Percentiles rank a stretch among this genome's conserved stretches.
phyloP scores from a whole-genome alignment of 345 rosid species.

The Mangifera indica region DNA sequence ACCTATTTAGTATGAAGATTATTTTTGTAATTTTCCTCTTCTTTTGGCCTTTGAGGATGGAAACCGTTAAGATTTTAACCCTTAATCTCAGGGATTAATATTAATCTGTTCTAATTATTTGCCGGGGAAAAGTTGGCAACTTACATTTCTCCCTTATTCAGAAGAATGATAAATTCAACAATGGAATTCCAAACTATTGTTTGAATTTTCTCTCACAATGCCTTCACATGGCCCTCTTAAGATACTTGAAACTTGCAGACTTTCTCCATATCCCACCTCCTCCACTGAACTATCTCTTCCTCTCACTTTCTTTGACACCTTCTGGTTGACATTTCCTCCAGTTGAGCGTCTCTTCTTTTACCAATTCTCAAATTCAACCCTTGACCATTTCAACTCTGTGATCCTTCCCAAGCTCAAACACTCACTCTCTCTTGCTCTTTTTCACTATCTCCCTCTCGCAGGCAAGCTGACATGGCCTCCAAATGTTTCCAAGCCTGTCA shows the following conservation, averaged over 20 bases:
- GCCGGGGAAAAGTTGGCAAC: too few species aligned
- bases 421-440: not conserved
- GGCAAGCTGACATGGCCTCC: not conserved
- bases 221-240: not conserved
- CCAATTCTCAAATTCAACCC: not conserved
- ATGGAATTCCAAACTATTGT: too few species aligned
- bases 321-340: not conserved
- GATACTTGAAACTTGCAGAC: not conserved
- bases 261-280: not conserved
- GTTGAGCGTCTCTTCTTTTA: not conserved
- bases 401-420: not conserved
- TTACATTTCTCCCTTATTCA: too few species aligned
- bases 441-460: not conserved
- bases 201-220: not conserved
- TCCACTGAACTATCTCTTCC: not conserved
- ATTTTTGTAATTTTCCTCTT: too few species aligned
- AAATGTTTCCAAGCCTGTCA: not conserved
- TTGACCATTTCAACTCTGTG: not conserved
- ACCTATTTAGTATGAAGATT: too few species aligned
- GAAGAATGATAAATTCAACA: too few species aligned
- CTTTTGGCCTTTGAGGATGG: too few species aligned
- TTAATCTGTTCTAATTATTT: too few species aligned
- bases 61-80: too few species aligned
- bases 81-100: too few species aligned
- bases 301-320: not conserved